Conservation (phyloP, 2,329 filamentous ascomycete species). For the Trichophyton schoenleinii region DNA sequence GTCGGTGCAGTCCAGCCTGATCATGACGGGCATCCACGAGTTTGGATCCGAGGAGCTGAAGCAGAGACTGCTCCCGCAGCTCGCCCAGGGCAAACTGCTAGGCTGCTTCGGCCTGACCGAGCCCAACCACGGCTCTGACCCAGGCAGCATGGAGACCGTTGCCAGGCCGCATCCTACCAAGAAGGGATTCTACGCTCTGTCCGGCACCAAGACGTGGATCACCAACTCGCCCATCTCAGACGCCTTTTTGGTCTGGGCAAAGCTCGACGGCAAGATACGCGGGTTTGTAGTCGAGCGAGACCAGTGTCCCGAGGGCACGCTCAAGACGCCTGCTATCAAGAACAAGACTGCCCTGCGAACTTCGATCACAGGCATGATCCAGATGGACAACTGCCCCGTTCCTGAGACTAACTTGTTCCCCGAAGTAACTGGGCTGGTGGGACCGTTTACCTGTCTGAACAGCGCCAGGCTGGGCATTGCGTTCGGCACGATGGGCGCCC, state of each 20-base stretch:
- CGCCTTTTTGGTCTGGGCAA: conserved; percentile 81
- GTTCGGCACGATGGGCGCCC: conserved; percentile 80
- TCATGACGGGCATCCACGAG: conserved; percentile 83
- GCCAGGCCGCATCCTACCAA: conserved; percentile 77
- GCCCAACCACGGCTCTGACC: conserved; percentile 85
- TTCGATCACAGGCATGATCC: conserved; percentile 95
- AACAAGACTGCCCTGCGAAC: conserved; percentile 91
- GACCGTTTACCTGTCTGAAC: conserved; percentile 90
- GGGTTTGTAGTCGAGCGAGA: conserved; percentile 83
- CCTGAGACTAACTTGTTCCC: conserved; percentile 90
- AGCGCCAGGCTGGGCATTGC: conserved; percentile 88
- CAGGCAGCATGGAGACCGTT: conserved; percentile 76
- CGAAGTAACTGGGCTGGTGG: conserved; percentile 68
- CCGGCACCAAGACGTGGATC: conserved; percentile 86
- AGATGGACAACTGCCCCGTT: conserved; percentile 81
- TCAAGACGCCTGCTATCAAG: conserved; percentile 85
- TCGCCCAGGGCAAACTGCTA: conserved; percentile 71
- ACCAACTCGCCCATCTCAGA: conserved; percentile 87
- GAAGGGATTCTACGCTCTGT: conserved; percentile 66
- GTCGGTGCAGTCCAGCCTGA: conserved; percentile 86
- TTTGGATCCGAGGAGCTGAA: conserved; percentile 81
- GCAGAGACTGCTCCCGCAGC: conserved; percentile 63
- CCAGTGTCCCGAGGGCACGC: conserved; percentile 71
- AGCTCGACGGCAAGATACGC: conserved; percentile 82
- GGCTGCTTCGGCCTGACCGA: conserved; percentile 86